These are phyloP conservation scores for Diddensiella transvaalensis DNA, from an alignment of 805 yeast genomes.

Conservation along the genomic window DNA sequence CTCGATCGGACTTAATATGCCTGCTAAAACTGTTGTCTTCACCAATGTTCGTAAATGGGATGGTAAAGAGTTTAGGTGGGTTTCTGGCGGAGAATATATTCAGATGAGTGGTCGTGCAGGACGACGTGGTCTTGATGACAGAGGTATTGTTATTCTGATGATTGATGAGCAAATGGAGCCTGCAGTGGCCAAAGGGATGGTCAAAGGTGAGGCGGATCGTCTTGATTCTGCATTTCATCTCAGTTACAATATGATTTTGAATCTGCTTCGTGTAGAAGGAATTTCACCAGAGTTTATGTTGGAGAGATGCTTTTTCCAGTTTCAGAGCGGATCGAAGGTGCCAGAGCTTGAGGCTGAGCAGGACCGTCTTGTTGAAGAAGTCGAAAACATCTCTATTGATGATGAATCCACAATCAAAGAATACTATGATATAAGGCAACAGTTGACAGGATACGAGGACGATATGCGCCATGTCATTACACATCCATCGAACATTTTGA, in stretches of 20 bases:
- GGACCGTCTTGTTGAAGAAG: conserved; percentile 38
- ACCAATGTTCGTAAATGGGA: conserved; percentile 98
- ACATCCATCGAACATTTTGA: conserved; percentile 83
- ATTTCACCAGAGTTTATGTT: conserved; percentile 97
- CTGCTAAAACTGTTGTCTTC: conserved; percentile 97
- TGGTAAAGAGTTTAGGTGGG: conserved; percentile 97
- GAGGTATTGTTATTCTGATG: conserved; percentile 99
- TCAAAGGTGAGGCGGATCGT: conserved; percentile 97
- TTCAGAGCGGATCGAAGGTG: conserved; percentile 87
- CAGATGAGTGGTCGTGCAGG: conserved; percentile 99
- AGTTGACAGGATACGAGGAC: conserved; percentile 62
- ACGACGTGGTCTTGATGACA: conserved; percentile 98
- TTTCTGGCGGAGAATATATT: conserved; percentile 98
- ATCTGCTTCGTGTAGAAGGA: conserved; percentile 95
- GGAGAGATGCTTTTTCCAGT: conserved; percentile 90
- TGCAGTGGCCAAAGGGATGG: conserved; percentile 98
- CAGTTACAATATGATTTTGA: conserved; percentile 93
- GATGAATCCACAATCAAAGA: conserved; percentile 74
- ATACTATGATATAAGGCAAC: conserved; percentile 76
- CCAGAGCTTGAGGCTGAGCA: conserved; percentile 74
- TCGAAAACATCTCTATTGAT: conserved; percentile 53
- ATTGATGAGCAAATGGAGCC: conserved; percentile 99
- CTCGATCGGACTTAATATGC: conserved; percentile 98
- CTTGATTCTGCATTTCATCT: conserved; percentile 96
- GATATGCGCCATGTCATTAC: conserved; percentile 81